These are phyloP conservation scores for Podaxis rugospora DNA, from an alignment of 768 basidiomycete species.

Conservation along the genomic window DNA sequence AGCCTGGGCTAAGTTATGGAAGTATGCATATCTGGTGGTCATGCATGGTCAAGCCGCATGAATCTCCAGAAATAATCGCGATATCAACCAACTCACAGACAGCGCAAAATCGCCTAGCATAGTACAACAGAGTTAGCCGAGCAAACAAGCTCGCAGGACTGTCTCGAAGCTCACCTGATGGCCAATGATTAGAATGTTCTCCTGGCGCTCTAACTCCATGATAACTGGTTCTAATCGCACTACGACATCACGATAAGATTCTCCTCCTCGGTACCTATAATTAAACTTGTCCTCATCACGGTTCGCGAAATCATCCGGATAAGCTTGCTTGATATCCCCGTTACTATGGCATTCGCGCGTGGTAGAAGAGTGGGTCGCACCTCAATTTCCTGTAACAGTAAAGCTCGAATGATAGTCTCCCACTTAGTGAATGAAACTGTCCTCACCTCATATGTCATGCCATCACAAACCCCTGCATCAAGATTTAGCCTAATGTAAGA, in stretches of 20 bases:
- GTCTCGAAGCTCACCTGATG: constrained; percentile 62
- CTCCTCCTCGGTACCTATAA: constrained; percentile 95
- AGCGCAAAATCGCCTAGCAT: constrained; percentile 68
- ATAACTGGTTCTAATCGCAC: constrained; percentile 95
- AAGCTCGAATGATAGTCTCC: neutral
- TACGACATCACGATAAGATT: constrained; percentile 97
- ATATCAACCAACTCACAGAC: constrained; percentile 45
- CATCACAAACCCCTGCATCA: constrained; percentile 82
- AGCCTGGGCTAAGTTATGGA: constrained; percentile 85
- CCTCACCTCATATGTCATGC: constrained; percentile 87
- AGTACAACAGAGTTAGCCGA: neutral
- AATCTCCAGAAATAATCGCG: neutral
- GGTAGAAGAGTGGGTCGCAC: constrained; percentile 31
- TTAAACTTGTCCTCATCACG: constrained; percentile 99
- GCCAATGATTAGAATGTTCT: constrained; percentile 94
- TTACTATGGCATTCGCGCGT: neutral
- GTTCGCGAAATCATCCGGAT: constrained; percentile 97
- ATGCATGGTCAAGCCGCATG: constrained; percentile 16
- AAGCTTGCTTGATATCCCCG: constrained; percentile 60
- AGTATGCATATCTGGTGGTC: constrained; percentile 84
- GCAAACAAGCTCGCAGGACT: neutral
- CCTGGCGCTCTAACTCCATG: constrained; percentile 97
- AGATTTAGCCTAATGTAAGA: neutral
- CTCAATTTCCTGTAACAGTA: constrained; percentile 73
- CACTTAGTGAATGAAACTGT: neutral